A percentile compares a stretch with the other conserved stretches of the same genome.
Evolutionary conservation across 371 early-diverging fungal genomes (phyloP).

Genomic region (Dichotomocladium elegans): DNA sequence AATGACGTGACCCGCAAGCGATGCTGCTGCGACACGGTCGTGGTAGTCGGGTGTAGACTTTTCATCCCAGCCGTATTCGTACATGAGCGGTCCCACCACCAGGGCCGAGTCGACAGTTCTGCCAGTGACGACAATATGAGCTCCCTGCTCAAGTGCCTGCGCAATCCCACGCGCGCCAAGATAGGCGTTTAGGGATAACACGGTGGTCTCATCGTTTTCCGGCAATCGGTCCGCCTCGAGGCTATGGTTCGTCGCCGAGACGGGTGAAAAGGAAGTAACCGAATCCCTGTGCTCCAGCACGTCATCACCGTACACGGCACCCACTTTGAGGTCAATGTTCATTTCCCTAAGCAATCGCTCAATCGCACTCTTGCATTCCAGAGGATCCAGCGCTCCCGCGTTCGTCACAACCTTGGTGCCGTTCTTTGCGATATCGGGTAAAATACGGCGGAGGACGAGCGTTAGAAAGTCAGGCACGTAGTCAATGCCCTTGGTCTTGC

Average conservation of each 20-base stretch:
- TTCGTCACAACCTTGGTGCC: slow-evolving; percentile 70
- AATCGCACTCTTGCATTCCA: slow-evolving; percentile 67
- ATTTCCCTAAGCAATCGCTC: slow-evolving; percentile 49
- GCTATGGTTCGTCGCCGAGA: slow-evolving; percentile 34
- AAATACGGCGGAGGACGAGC: slow-evolving; percentile 48
- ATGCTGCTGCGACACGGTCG: slow-evolving; percentile 66
- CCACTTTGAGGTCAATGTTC: slow-evolving; percentile 54
- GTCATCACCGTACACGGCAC: slow-evolving; percentile 71
- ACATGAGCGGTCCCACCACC: slow-evolving; percentile 56
- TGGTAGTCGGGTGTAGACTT: slow-evolving; percentile 35
- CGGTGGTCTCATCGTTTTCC: slow-evolving; percentile 39
- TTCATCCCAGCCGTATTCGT: slow-evolving; percentile 53
- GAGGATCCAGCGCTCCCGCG: slow-evolving; percentile 72
- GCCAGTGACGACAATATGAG: slow-evolving; percentile 71
- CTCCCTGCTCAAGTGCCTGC: slow-evolving; percentile 58
- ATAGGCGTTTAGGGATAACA: slow-evolving; percentile 67
- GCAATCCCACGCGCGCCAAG: slow-evolving; percentile 59
- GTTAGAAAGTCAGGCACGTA: slow-evolving; percentile 64
- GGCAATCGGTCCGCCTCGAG: slow-evolving; percentile 53
- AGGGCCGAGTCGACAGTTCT: slow-evolving; percentile 73
- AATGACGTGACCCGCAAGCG: slow-evolving; percentile 72
- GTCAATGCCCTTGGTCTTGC: slow-evolving; percentile 53
- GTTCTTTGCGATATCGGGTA: slow-evolving; percentile 53
- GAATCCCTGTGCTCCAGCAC: slow-evolving; percentile 34
- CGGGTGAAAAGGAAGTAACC: slow-evolving; percentile 48